A percentile compares a stretch with the other conserved stretches of the same genome.
Evolutionary conservation across 2,329 filamentous ascomycete species (phyloP).

Genomic region (Lachnellula occidentalis): DNA sequence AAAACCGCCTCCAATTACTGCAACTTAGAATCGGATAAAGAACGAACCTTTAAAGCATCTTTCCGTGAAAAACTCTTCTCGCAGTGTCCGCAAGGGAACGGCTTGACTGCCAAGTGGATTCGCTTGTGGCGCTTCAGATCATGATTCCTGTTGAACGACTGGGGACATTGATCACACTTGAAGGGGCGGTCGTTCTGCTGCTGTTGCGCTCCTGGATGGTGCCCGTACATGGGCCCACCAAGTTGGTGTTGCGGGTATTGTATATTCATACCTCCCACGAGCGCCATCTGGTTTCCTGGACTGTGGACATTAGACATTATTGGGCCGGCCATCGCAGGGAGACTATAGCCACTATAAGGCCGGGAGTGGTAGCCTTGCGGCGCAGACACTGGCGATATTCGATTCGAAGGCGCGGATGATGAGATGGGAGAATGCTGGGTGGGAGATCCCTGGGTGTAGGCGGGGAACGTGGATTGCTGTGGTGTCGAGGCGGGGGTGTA

Average conservation of each 20-base stretch:
- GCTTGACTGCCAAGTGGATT: conserved; percentile 92
- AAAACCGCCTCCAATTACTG: conserved; percentile 12
- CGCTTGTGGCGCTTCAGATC: conserved; percentile 93
- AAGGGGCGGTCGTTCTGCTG: conserved; percentile 77
- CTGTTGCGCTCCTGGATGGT: conserved; percentile 45
- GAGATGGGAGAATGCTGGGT: conserved; percentile 39
- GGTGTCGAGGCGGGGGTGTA: conserved; percentile 49
- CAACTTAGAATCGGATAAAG: conserved; percentile 16
- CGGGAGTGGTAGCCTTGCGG: conserved; percentile 46
- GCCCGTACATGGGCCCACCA: conserved; percentile 51
- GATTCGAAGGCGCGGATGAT: conserved; percentile 34
- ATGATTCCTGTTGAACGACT: conserved; percentile 94
- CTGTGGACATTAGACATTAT: conserved; percentile 76
- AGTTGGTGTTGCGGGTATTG: conserved; percentile 49
- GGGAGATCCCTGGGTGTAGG: conserved; percentile 46
- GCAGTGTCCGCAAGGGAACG: conserved; percentile 84
- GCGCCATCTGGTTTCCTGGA: conserved; percentile 64
- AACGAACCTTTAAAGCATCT: conserved; percentile 86
- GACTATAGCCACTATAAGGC: conserved; percentile 46
- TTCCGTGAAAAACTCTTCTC: conserved; percentile 97
- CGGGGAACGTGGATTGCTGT: conserved; percentile 41
- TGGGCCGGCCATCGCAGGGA: conserved; percentile 58
- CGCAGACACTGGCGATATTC: conserved; percentile 38
- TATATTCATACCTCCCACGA: conserved; percentile 49
- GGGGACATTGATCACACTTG: conserved; percentile 86